These are phyloP conservation scores for Gossypium sturtianum DNA, from an alignment of 345 rosid species.

Conservation along the genomic window DNA sequence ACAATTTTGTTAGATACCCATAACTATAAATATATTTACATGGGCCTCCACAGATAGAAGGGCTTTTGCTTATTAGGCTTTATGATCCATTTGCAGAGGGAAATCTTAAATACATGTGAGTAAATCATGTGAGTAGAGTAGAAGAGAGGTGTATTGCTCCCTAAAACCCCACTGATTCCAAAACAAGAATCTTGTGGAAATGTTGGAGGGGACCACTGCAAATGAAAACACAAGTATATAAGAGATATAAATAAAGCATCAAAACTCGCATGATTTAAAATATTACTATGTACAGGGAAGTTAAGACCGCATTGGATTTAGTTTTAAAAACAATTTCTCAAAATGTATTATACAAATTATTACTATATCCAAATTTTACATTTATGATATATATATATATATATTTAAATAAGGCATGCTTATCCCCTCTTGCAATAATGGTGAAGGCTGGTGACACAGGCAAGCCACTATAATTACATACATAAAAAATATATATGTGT, in stretches of 20 bases:
- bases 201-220: conserved; percentile 7
- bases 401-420: conserved; percentile 5
- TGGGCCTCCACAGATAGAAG: neutral
- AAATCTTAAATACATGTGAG: neutral
- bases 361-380: neutral
- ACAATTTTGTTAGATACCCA: too few species aligned
- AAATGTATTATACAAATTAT: neutral
- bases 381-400: neutral
- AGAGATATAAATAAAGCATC: conserved; percentile 4
- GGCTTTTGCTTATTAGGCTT: neutral
- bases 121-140: conserved; percentile 19
- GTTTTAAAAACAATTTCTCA: neutral
- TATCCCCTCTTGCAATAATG: conserved; percentile 13
- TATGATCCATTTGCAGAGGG: neutral
- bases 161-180: conserved; percentile 2
- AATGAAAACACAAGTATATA: neutral
- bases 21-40: neutral
- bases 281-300: conserved; percentile 13
- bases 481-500: neutral
- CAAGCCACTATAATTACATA: conserved; percentile 25
- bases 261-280: conserved; percentile 13
- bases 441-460: neutral
- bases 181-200: conserved; percentile 13
- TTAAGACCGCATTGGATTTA: conserved; percentile 19
- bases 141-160: neutral